A percentile compares a stretch with the other conserved stretches of the same genome.
phyloP scores from a whole-genome alignment of 208 protist species.

The Trypanosomatidae sp. region DNA sequence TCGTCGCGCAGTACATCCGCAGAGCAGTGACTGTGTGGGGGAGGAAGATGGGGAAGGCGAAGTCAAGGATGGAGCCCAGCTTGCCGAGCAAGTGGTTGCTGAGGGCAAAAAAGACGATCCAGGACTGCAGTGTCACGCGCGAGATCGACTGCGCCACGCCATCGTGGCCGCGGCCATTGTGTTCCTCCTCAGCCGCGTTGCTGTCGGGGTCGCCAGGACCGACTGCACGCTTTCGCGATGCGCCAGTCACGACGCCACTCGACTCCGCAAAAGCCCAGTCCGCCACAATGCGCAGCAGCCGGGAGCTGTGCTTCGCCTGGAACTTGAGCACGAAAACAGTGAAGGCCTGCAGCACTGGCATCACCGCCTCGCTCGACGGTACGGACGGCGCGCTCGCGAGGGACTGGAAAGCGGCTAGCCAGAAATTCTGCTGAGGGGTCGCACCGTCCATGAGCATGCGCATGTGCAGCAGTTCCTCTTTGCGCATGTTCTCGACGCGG shows the following conservation, averaged over 20 bases:
- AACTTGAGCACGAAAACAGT: conserved; percentile 88
- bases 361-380: conserved; percentile 64
- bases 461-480: conserved; percentile 78
- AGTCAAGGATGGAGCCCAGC: conserved; percentile 79
- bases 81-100: conserved; percentile 76
- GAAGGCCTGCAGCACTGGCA: conserved; percentile 79
- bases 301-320: conserved; percentile 76
- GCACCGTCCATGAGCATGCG: conserved; percentile 52
- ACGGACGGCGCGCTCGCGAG: conserved; percentile 57
- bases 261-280: conserved; percentile 81
- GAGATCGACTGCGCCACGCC: conserved; percentile 28
- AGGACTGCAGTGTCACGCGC: conserved; percentile 65
- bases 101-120: conserved; percentile 82
- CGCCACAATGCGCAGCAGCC: conserved; percentile 58
- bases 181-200: conserved; percentile 22
- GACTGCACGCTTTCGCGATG: conserved; percentile 6
- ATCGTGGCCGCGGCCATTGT: conserved; percentile 25
- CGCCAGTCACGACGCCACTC: conserved; percentile 18
- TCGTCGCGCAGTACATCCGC: conserved; percentile 53
- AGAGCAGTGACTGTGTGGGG: conserved; percentile 68
- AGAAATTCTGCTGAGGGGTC: conserved; percentile 71
- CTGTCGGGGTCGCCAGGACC: background rate
- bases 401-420: conserved; percentile 75
- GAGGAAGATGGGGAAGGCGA: conserved; percentile 64
- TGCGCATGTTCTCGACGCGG: conserved; percentile 59